Evolutionary conservation across 306 rosid genomes (phyloP), one percentile per base, ranked within the genome.

Genomic region (Cucurbita ficifolia): DNA sequence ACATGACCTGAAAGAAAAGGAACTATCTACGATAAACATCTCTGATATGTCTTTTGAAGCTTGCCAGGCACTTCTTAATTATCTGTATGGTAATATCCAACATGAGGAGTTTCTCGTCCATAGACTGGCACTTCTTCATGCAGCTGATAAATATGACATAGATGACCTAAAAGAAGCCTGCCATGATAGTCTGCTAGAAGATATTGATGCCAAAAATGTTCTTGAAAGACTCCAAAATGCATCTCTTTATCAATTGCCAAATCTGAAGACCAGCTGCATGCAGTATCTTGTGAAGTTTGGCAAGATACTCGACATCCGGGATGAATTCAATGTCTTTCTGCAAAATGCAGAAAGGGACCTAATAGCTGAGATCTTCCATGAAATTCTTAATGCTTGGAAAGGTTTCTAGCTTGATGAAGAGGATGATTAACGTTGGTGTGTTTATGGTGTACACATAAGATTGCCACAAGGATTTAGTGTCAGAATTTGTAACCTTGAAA

Each of bases 141-240:
- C 99, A 6, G 96, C 99, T 5, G 97, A 95, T 63, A 91, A 95
- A 81, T 95, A 95, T 42, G 99, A 95, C 85, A 83, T 95, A 63
- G 77, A 87, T 33, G 97, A 95, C 74, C 79, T 95, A 46, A 91
- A 87, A 84, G 92, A 88, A 52, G 89, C 88, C 14, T 89, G 96
- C 82, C 99, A 91, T 72, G 97, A 91, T 42, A 95, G 99, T 70
- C 96, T 95, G 40, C 78, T 95, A 6, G 97, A 95, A 70, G 99
- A 95, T 76, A 91, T 95, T 59, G 97, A 95, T 76, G 42, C 91
- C 6, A 95, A 81, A 40, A 95, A 95, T 83, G 99, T 95, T 6
- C 96, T 95, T 2, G 99, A 91, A 69, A 89, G 99, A 81, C 97
- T 95, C 63, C 99, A 95, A 79, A 83, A 91, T 65, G 99, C 99